These are phyloP conservation scores for Hypericum androsaemum DNA, from an alignment of 345 rosid genomes.

Conservation along the genomic window DNA sequence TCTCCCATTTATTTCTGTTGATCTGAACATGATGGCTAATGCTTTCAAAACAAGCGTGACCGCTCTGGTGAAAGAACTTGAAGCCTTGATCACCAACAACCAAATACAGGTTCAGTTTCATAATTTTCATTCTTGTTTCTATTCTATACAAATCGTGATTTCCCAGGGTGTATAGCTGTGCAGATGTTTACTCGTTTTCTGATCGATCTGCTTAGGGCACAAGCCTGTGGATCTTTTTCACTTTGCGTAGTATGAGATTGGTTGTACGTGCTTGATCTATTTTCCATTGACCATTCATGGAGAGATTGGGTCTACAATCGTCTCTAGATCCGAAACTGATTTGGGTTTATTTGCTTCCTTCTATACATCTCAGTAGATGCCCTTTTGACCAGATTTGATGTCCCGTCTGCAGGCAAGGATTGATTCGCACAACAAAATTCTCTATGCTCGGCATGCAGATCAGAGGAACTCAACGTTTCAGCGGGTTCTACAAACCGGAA, in stretches of 20 bases:
- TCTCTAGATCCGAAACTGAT: not conserved
- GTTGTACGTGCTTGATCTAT: too few relatives aligned
- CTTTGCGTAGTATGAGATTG: too few relatives aligned
- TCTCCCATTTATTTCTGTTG: slow-evolving; percentile 95
- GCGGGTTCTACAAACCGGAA: slow-evolving; percentile 85
- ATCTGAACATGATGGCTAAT: slow-evolving; percentile 88
- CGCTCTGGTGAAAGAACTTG: slow-evolving; percentile 82
- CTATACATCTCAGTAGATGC: too few relatives aligned
- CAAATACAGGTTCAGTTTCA: slow-evolving; percentile 69
- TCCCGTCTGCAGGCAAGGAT: slow-evolving; percentile 71
- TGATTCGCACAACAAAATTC: slow-evolving; percentile 94
- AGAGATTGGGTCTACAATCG: too few relatives aligned
- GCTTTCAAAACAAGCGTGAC: slow-evolving; percentile 87
- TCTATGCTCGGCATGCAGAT: slow-evolving; percentile 94
- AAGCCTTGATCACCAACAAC: slow-evolving; percentile 79
- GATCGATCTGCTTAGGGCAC: too few relatives aligned
- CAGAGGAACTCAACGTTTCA: slow-evolving; percentile 94
- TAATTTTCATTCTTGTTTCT: not conserved
- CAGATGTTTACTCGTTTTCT: too few relatives aligned
- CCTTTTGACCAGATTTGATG: not conserved
- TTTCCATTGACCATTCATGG: too few relatives aligned
- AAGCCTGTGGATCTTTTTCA: too few relatives aligned
- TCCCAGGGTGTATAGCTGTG: too few relatives aligned
- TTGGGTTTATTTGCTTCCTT: not conserved
- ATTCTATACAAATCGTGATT: not conserved